Evolutionary conservation across 495 filamentous ascomycete species (phyloP), one percentile per base, ranked within the genome.

Genomic region (Pyrenopolyporus hunteri): DNA sequence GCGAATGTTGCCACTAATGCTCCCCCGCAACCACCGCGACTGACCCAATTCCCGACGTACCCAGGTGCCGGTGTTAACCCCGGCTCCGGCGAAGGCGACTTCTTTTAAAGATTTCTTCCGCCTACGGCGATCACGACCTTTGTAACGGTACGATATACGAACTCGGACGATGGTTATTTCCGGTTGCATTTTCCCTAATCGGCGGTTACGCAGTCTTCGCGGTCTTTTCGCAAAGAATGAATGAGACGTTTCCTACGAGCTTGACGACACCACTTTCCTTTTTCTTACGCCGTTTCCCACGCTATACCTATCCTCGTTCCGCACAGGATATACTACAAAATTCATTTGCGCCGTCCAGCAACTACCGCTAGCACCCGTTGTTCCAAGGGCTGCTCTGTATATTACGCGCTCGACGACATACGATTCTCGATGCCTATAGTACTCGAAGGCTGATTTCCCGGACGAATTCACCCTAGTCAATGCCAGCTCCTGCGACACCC

Each of bases 81-180:
- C n/a, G 60, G 62, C 33, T 42, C 64, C 31, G 54, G 57, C 20
- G 65, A 67, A 14, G 65, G 53, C 7, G 46, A 64, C 52, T 73
- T 73, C 56, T 69, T 73, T 57, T 73, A 70, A 52, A 56, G 22
- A 43, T 46, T 60, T 44, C 39, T 53, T 25, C 29, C 49, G 37
- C 29, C 23, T 31, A 42, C 10, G 36, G 31, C 13, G 50, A 37
- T 45, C 42, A 67, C 29, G 45, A 67, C 23, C 49, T 29, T 59
- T 70, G 66, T 68, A 68, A 74, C 48, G 71, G 64, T 73, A 75
- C 64, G 67, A 69, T 59, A 66, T 33, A 69, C 43, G 66, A 69
- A 57, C 40, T 69, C 47, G 43, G 56, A 71, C 52, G 56, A 59
- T 6, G 39, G 52, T 51, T 40, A 57, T 58, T 65, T 52, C 52